Conservation (phyloP, 352 stramenopile species). For the Pythium aquatile region DNA sequence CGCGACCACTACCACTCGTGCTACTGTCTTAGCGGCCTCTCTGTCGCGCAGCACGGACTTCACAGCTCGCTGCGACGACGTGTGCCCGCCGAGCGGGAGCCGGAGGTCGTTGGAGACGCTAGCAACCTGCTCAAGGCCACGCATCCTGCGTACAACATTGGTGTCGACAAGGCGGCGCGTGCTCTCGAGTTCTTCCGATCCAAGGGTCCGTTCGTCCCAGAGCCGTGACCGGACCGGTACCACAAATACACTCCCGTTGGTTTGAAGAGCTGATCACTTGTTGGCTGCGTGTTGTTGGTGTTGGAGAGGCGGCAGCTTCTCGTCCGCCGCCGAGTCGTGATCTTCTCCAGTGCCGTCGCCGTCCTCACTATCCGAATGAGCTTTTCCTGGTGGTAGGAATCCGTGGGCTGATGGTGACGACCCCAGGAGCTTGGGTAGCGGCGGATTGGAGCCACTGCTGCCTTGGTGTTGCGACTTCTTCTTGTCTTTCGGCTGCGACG, state of each 20-base stretch:
- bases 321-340: slow-evolving; percentile 24
- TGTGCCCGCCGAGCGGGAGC: slow-evolving; percentile 28
- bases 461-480: slow-evolving; percentile 36
- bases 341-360: slow-evolving; percentile 16
- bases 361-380: slow-evolving; percentile 29
- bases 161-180: slow-evolving; percentile 73
- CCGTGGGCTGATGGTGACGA: slow-evolving; percentile 35
- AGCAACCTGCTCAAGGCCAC: slow-evolving; percentile 81
- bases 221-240: slow-evolving; percentile 5
- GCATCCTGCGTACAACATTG: slow-evolving; percentile 93
- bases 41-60: slow-evolving; percentile 88
- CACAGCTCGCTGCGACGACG: slow-evolving; percentile 15
- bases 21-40: slow-evolving; percentile 97
- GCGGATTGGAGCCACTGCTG: slow-evolving; percentile 31
- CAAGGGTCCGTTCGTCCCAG: slow-evolving; percentile 53
- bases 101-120: slow-evolving; percentile 51
- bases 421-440: slow-evolving; percentile 45
- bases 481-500: slow-evolving; percentile 30
- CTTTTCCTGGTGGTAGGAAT: slow-evolving; percentile 4
- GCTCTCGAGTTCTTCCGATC: slow-evolving; percentile 68
- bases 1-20: slow-evolving; percentile 99
- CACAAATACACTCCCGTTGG: background rate
- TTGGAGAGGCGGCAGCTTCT: slow-evolving; percentile 53
- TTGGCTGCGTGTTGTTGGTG: slow-evolving; percentile 10
- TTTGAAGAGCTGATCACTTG: slow-evolving; percentile 7